A percentile compares a stretch with the other conserved stretches of the same genome.
These are phyloP conservation scores for Diophrys appendiculata DNA, from an alignment of 73 alveolate species.

Conservation along the genomic window DNA sequence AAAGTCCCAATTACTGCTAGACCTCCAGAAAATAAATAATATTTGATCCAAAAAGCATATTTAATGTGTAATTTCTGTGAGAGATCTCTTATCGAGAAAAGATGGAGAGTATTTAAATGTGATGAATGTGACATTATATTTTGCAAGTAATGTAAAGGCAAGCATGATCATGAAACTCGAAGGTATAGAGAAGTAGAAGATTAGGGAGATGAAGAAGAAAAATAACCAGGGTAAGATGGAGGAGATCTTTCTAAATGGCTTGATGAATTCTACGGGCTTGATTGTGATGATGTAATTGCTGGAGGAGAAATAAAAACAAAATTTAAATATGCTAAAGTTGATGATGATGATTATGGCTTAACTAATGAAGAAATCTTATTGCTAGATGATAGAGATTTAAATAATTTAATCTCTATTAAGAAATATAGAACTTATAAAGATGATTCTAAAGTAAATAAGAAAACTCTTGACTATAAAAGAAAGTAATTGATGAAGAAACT, in stretches of 20 bases:
- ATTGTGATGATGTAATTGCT: slow-evolving; percentile 93
- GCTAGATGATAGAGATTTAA: slow-evolving; percentile 90
- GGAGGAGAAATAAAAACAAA: slow-evolving; percentile 88
- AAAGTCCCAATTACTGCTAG: slow-evolving; percentile 67
- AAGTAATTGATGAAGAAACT: slow-evolving; percentile 4
- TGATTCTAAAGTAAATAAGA: slow-evolving; percentile 28
- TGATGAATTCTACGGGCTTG: slow-evolving; percentile 87
- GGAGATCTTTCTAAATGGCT: slow-evolving; percentile 70
- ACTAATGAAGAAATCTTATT: slow-evolving; percentile 92
- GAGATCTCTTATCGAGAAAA: slow-evolving; percentile 18
- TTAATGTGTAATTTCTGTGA: slow-evolving; percentile 37
- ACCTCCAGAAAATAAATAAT: slow-evolving; percentile 90
- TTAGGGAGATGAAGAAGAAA: slow-evolving; percentile 17
- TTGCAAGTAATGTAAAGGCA: slow-evolving; percentile 79
- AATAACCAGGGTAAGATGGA: slow-evolving; percentile 47
- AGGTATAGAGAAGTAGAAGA: slow-evolving; percentile 22
- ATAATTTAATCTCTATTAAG: slow-evolving; percentile 88
- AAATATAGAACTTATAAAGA: slow-evolving; percentile 82
- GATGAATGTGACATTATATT: slow-evolving; percentile 56
- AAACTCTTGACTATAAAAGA: slow-evolving; percentile 22
- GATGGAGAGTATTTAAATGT: slow-evolving; percentile 48
- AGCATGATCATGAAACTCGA: slow-evolving; percentile 67
- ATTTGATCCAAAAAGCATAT: slow-evolving; percentile 65
- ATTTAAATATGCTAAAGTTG: slow-evolving; percentile 91
- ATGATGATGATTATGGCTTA: slow-evolving; percentile 87